Base-by-base conservation (phyloP, 495 filamentous ascomycete genomes). In the Aspergillus sclerotioniger region DNA sequence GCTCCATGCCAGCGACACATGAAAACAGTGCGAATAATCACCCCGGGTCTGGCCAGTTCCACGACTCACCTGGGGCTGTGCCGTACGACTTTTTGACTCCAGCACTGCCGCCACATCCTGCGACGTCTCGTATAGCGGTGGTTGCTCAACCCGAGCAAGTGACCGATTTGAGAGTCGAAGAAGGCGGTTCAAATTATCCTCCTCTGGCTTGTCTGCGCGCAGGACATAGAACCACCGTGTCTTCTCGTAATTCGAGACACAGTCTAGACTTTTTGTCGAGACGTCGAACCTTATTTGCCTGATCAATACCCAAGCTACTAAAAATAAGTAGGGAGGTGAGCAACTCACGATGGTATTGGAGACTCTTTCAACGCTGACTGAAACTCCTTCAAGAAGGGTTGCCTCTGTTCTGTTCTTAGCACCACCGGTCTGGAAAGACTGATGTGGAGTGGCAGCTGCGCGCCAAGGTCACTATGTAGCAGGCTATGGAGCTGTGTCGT, bases 161-260 rank as follows among this genome's bases (percentile, higher is more conserved):
- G 82, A 74, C 1, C 64, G 68, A 66, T 97, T 97, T 51, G 84
- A 87, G 3, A 84, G 67, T 12, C 68, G 62, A 3, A 96, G 75
- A 2, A 98, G 73, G 21, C 70, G 63, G 21, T 86, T 84, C 35
- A 98, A 71, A 61, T 82, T 76, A 47, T 87, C 76, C 13, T 80
- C 72, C 7, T 60, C 50, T 3, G 79, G 73, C 56, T 64, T 77
- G 43, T 65, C 57, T 19, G 89, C 75, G 29, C 84, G 75, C 31
- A 97, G 67, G 6, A 96, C 91, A 3, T 96, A 80, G 66, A 98
- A 98, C 80, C 92, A 96, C 15, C 94, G 82, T 19, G 83, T 90
- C 15, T 81, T 81, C 64, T 93, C 89, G 31, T 79, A 77, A 62
- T 92, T 92, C 3, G 85, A 71, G 10, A 89, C 87, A 86, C 89